Base-by-base conservation (phyloP, 2,329 filamentous ascomycete species). In the Aspergillus phoenicis region DNA sequence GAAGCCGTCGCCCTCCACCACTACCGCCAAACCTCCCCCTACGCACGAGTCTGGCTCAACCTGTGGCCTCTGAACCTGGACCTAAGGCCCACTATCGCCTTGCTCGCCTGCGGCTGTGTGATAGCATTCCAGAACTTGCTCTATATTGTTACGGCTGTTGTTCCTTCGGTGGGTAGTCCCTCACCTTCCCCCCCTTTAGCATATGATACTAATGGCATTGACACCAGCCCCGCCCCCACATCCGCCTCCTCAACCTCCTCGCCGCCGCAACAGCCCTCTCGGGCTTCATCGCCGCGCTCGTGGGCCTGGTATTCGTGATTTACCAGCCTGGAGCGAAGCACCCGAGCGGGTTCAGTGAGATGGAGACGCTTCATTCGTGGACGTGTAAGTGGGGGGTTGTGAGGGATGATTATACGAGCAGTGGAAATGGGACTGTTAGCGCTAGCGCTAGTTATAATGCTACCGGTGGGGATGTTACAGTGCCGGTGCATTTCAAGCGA, bases 31-130 rank as follows among this genome's bases (percentile, higher is more conserved):
- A 80, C 78, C 4, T 68, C 69, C n/a, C 64, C 71, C 20, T 78
- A 73, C 61, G 68, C 70, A 8, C 62, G 67, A 22, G 67, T 70
- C 15, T 71, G 74, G 45, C 66, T 81, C 5, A 68, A 72, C 22
- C 69, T 81, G 1, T 81, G 79, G 79, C 78, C 79, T 3, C 58
- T 73, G 58, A 76, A 80, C 59, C 64, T 80, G 51, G 77, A 81
- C 60, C 33, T 78, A 10, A 73, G 76, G 22, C 77, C 78, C 11
- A 77, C 75, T 0, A 68, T 76, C 17, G 76, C 74, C 15, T 64
- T 74, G 0, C 61, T 81, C 36, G 66, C 72, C 3, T 76, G 75
- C 49, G 77, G 75, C 5, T 69, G 68, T n/a, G 68, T 81, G 5
- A 70, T 79, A 45, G 65, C 71, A 3, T 62, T 73, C 5, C 62